Evolutionary conservation across 2,329 filamentous ascomycete species (phyloP).

Genomic region (Stylonectria norvegica): DNA sequence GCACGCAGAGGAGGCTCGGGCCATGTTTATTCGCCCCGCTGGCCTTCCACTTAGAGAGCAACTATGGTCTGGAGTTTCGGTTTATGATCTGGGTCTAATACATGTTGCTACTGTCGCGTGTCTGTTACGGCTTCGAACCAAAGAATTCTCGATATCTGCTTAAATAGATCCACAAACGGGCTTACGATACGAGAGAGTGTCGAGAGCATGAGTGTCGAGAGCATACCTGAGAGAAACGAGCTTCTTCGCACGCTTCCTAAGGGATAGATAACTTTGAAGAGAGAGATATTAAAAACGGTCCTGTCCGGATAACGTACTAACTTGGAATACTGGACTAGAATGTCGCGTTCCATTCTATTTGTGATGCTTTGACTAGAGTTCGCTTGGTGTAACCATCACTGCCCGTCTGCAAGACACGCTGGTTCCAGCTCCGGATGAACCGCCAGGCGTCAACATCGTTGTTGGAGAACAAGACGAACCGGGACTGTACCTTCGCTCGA

Average conservation of each 20-base stretch:
- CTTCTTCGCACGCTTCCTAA: background rate
- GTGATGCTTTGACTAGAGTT: slow-evolving; percentile 29
- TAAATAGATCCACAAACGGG: too few species aligned
- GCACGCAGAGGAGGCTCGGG: slow-evolving; percentile 21
- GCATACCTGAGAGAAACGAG: background rate
- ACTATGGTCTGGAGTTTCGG: slow-evolving; percentile 48
- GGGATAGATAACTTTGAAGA: background rate
- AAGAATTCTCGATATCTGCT: slow-evolving; percentile 10
- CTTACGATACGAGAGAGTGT: too few species aligned
- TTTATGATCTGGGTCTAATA: slow-evolving; percentile 44
- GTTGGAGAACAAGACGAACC: slow-evolving; percentile 35
- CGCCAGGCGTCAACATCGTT: slow-evolving; percentile 34
- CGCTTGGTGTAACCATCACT: slow-evolving; percentile 7
- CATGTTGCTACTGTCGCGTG: slow-evolving; percentile 31
- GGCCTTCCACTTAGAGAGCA: slow-evolving; percentile 36
- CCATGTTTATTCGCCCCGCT: slow-evolving; percentile 24
- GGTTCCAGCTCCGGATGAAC: slow-evolving; percentile 42
- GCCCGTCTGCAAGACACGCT: slow-evolving; percentile 26
- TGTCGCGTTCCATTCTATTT: slow-evolving; percentile 29
- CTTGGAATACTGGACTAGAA: background rate
- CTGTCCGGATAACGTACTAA: slow-evolving; percentile 1
- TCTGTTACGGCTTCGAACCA: slow-evolving; percentile 14
- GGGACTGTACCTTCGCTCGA: slow-evolving; percentile 17
- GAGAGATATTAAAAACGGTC: slow-evolving; percentile 1
- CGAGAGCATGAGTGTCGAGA: too few species aligned